These are phyloP conservation scores for Didymellaceae sp. DNA, from an alignment of 2,329 filamentous ascomycete species.

Conservation along the genomic window DNA sequence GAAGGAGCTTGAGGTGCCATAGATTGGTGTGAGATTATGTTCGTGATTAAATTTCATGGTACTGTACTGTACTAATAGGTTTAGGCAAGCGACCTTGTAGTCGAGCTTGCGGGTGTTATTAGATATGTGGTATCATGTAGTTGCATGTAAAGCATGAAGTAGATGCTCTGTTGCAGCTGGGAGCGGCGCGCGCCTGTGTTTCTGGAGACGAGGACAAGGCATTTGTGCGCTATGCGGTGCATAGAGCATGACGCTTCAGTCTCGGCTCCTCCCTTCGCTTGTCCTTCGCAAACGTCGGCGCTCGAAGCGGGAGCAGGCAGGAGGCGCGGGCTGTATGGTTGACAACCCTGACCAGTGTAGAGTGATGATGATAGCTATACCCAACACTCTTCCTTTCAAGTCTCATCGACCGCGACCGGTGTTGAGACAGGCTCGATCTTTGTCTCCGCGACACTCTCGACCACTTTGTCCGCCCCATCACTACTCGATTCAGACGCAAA, in stretches of 20 bases:
- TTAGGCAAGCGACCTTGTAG: background rate
- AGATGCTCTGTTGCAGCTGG: no score
- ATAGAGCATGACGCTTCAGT: no score
- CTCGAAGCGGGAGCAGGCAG: background rate
- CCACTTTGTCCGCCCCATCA: background rate
- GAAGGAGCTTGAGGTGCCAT: no score
- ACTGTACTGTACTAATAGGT: background rate
- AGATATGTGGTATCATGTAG: background rate
- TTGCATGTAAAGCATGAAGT: no score
- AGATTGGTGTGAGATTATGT: no score
- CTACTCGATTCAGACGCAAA: background rate
- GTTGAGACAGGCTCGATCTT: conserved; percentile 12
- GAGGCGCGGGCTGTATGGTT: background rate
- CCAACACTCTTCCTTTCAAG: background rate
- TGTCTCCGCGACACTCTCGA: background rate
- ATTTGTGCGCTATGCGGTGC: no score
- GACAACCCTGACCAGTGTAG: background rate
- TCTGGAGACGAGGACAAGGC: no score
- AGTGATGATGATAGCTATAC: background rate
- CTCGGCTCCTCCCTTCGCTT: background rate
- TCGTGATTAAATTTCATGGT: no score
- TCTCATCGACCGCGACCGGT: conserved; percentile 10
- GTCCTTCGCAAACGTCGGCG: background rate
- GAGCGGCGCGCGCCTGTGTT: background rate
- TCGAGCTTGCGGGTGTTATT: background rate